These are phyloP conservation scores for Claviceps monticola DNA, from an alignment of 2,329 filamentous ascomycete species.

Conservation along the genomic window DNA sequence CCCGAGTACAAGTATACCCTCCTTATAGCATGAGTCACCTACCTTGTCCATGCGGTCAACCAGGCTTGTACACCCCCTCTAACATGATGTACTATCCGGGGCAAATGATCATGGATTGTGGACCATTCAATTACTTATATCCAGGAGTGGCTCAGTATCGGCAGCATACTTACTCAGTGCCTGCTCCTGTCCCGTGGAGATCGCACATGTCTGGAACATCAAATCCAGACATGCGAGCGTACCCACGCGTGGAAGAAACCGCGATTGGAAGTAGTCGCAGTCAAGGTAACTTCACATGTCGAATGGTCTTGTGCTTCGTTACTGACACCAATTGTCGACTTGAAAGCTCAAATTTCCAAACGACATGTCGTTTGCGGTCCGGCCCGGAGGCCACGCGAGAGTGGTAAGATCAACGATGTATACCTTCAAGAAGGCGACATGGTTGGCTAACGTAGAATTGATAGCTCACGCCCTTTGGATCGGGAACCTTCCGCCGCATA, in stretches of 20 bases:
- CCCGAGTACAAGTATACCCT: constrained; percentile 29
- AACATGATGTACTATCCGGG: constrained; percentile 30
- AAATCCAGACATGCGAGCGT: constrained; percentile 6
- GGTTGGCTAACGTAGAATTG: constrained; percentile 2
- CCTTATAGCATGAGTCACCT: constrained; percentile 29
- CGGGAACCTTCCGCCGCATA: constrained; percentile 78
- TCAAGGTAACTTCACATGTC: constrained; percentile 10
- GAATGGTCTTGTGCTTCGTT: neutral
- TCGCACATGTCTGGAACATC: constrained; percentile 20
- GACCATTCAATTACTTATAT: constrained; percentile 33
- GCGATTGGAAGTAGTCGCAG: constrained; percentile 3
- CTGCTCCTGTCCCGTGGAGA: constrained; percentile 19
- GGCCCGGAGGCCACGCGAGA: constrained; percentile 37
- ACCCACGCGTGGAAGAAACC: constrained; percentile 6
- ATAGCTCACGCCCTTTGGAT: constrained; percentile 86
- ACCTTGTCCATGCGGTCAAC: constrained; percentile 22
- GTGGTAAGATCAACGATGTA: constrained; percentile 32
- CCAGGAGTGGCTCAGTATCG: constrained; percentile 23
- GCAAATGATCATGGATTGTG: constrained; percentile 27
- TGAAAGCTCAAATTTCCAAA: constrained; percentile 6
- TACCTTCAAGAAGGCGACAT: neutral
- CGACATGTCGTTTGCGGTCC: constrained; percentile 20
- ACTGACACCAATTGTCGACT: neutral
- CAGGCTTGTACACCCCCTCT: constrained; percentile 21
- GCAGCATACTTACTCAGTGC: constrained; percentile 17